Evolutionary conservation across 768 basidiomycete genomes (phyloP).

Genomic region (Lyophyllum atratum): DNA sequence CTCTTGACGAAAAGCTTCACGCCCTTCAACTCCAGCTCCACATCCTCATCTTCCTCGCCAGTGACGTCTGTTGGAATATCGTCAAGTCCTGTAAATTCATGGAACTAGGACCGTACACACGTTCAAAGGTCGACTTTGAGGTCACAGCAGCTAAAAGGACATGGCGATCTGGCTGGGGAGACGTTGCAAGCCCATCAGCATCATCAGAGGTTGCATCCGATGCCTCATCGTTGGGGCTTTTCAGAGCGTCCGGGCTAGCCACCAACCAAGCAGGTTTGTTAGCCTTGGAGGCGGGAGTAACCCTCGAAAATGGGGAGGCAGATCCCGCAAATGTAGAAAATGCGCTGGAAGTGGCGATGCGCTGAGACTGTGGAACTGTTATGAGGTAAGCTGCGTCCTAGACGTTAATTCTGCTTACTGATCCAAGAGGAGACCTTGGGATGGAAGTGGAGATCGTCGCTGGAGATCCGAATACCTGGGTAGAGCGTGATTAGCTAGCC

Average conservation of each 20-base stretch:
- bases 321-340: slow-evolving; percentile 41
- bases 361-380: not conserved
- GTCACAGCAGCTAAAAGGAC: slow-evolving; percentile 15
- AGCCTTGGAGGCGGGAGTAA: slow-evolving; percentile 16
- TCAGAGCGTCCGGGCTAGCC: not conserved
- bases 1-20: slow-evolving; percentile 62
- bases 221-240: slow-evolving; percentile 3
- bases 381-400: not conserved
- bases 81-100: not conserved
- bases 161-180: slow-evolving; percentile 3
- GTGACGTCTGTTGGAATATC: slow-evolving; percentile 40
- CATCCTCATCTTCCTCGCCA: slow-evolving; percentile 67
- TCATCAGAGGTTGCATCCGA: not conserved
- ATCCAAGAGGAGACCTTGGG: slow-evolving; percentile 14
- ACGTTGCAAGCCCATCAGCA: not conserved
- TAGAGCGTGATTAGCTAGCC: not conserved
- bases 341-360: slow-evolving; percentile 23
- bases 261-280: slow-evolving; percentile 22
- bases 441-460: slow-evolving; percentile 13
- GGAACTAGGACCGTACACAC: slow-evolving; percentile 9
- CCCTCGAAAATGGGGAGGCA: slow-evolving; percentile 33
- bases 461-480: slow-evolving; percentile 17
- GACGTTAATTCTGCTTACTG: slow-evolving; percentile 5
- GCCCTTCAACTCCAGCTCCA: slow-evolving; percentile 58
- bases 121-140: slow-evolving; percentile 15